Base-by-base conservation (phyloP, 2,329 filamentous ascomycete genomes). In the Aspergillus fructus region DNA sequence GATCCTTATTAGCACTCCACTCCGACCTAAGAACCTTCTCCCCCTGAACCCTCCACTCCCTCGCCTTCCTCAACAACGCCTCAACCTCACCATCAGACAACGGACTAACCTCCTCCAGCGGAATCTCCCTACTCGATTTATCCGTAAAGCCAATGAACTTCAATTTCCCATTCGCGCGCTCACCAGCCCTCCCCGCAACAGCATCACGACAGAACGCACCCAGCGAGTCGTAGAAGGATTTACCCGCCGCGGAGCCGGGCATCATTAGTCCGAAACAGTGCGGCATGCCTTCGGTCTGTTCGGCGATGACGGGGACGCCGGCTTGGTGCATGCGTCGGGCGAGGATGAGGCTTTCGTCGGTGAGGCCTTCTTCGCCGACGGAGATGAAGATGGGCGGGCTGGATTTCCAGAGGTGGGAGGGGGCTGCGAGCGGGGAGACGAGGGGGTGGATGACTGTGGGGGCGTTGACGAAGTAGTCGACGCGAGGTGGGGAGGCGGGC, bases 261-360 rank as follows among this genome's bases (percentile, higher is more conserved):
- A 90, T 73, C 1, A 90, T 61, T 61, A 85, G 66, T 0, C 82
- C 84, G 68, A 91, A 78, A 49, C 76, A 78, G 58, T 79, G 77
- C 9, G 77, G 77, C 73, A 78, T 77, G 9, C 76, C 77, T 57
- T 79, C 77, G 49, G 75, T 78, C 47, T 74, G 72, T 47, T 78
- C 72, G 5, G 76, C 68, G 3, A 74, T 61, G 9, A 78, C 70
- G 1, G 71, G 58, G 4, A 66, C 72, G 23, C 76, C 76, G 8
- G 64, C 72, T 15, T 69, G 65, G 56, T 76, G 68, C 30, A 78
- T 66, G 27, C 72, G 74, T 19, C 76, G 72, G 3, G 77, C 76
- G 2, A 76, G 49, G 5, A 78, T 61, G 1, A 76, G 62, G 9
- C 63, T 70, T 55, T 79, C 77, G 49, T 79, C 77, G 5, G 75